Percentiles rank a stretch among this genome's conserved stretches.
Conservation (phyloP, 768 basidiomycete species). For the Mycena metata region DNA sequence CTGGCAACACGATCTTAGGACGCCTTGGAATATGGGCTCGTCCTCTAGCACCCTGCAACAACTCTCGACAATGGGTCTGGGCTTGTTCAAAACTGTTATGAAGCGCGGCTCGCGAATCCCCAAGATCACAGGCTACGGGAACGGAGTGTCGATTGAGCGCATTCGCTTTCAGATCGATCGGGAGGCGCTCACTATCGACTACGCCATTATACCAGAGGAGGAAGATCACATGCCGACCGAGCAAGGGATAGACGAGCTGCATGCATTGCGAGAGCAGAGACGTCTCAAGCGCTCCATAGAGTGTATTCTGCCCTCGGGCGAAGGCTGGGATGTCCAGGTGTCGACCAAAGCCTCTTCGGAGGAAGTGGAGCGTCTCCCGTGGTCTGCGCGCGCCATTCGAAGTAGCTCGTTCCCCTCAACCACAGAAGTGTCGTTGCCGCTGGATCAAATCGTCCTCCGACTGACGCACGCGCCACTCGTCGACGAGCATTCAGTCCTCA, state of each 20-base stretch:
- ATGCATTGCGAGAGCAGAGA: constrained; percentile 73
- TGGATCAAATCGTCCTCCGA: constrained; percentile 71
- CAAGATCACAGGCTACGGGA: constrained; percentile 81
- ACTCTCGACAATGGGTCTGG: constrained; percentile 86
- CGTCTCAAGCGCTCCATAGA: constrained; percentile 84
- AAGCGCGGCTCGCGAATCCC: constrained; percentile 84
- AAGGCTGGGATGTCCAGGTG: constrained; percentile 91
- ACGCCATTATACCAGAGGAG: constrained; percentile 84
- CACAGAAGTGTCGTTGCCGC: constrained; percentile 49
- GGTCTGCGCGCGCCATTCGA: constrained; percentile 74
- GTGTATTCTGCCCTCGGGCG: constrained; percentile 78
- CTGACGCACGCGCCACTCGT: constrained; percentile 79
- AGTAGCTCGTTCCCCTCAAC: constrained; percentile 53
- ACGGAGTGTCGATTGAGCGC: constrained; percentile 84
- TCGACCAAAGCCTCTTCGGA: constrained; percentile 81
- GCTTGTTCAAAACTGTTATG: constrained; percentile 84
- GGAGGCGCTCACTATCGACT: constrained; percentile 86
- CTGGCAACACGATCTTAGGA: constrained; percentile 94
- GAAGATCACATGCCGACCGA: constrained; percentile 60
- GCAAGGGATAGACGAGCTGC: constrained; percentile 73
- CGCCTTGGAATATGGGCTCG: constrained; percentile 85
- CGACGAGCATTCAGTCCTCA: constrained; percentile 83
- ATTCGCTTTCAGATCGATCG: constrained; percentile 85
- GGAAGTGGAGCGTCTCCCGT: constrained; percentile 78
- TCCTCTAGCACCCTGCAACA: constrained; percentile 79